Percentiles rank a stretch among this genome's conserved stretches.
These are phyloP conservation scores for Aspergillus baeticus DNA, from an alignment of 495 filamentous ascomycete genomes.

Conservation along the genomic window DNA sequence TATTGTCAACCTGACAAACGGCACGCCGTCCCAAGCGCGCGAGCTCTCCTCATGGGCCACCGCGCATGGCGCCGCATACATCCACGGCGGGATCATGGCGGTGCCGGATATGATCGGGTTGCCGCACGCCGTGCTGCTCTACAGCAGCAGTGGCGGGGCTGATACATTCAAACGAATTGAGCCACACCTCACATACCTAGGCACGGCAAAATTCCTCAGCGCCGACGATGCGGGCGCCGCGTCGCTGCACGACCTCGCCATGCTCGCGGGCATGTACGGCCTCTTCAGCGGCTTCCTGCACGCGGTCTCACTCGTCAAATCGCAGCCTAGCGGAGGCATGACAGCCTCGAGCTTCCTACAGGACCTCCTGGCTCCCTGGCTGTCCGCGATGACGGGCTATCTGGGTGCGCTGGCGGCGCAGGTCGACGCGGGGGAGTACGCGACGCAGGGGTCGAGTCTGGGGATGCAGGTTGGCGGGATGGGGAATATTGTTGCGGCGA, in stretches of 20 bases:
- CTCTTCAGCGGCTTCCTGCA: slow-evolving; percentile 17
- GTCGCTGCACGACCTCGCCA: slow-evolving; percentile 15
- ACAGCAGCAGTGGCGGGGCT: not conserved
- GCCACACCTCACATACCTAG: not conserved
- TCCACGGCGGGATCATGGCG: slow-evolving; percentile 19
- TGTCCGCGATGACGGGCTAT: slow-evolving; percentile 8
- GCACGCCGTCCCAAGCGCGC: slow-evolving; percentile 10
- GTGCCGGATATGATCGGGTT: slow-evolving; percentile 15
- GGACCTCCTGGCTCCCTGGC: slow-evolving; percentile 8
- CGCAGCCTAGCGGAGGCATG: not conserved
- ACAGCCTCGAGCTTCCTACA: not conserved
- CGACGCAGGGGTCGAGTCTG: slow-evolving; percentile 10
- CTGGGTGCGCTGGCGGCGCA: slow-evolving; percentile 9
- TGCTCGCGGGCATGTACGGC: slow-evolving; percentile 16
- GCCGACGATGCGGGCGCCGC: slow-evolving; percentile 11
- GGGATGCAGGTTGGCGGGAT: slow-evolving; percentile 14
- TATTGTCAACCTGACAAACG: slow-evolving; percentile 11
- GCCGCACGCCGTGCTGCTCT: slow-evolving; percentile 10
- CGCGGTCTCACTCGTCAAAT: slow-evolving; percentile 7
- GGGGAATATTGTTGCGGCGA: slow-evolving; percentile 6
- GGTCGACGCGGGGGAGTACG: slow-evolving; percentile 10
- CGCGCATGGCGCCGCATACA: slow-evolving; percentile 3
- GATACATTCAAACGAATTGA: not conserved
- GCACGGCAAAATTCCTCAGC: slow-evolving; percentile 8
- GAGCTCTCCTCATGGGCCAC: not conserved